Base-by-base conservation (phyloP, 768 basidiomycete genomes). In the Cystofilobasidium macerans region DNA sequence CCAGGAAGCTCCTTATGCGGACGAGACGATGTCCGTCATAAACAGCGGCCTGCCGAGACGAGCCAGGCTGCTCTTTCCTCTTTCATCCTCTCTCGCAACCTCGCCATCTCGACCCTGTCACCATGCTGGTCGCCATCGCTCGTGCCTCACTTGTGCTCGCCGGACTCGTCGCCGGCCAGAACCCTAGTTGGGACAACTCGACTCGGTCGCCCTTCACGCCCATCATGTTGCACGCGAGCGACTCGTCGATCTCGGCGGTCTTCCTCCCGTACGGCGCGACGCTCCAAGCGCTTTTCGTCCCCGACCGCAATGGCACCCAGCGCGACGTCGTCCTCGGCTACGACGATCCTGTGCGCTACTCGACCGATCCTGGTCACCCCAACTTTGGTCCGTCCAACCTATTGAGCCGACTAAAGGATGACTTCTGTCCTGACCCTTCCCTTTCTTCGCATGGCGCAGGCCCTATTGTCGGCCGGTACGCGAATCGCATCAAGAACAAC, bases 401-500 rank as follows among this genome's bases (percentile, higher is more conserved):
- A 38, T 38, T 14, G 8, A 14, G 8, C 36, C 14, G 8, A 38
- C 36, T 14, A 14, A 38, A 7, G 36, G 8, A 38, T 7, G 8
- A 38, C 36, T 38, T 14, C n/a, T n/a, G n/a, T n/a, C n/a, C n/a
- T n/a, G n/a, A n/a, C n/a, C n/a, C n/a, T n/a, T n/a, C n/a, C n/a
- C n/a, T n/a, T n/a, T n/a, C n/a, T n/a, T n/a, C n/a, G n/a, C n/a
- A n/a, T n/a, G n/a, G n/a, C 36, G 42, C 42, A 42, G 42, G 42
- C 42, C 42, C 64, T 7, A 32, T 65, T 47, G 64, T 65, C 24
- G 64, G 64, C 12, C 28, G 64, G 24, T 65, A 65, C 42, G 64
- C 64, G 16, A 65, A 65, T 47, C 57, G 64, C 2, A 65, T 65
- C 36, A 57, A 45, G 20, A 65, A 65, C 45, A 59, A 51, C 47